These are phyloP conservation scores for Dujonia santamariae DNA, from an alignment of 1,139 yeast genomes.

Conservation along the genomic window DNA sequence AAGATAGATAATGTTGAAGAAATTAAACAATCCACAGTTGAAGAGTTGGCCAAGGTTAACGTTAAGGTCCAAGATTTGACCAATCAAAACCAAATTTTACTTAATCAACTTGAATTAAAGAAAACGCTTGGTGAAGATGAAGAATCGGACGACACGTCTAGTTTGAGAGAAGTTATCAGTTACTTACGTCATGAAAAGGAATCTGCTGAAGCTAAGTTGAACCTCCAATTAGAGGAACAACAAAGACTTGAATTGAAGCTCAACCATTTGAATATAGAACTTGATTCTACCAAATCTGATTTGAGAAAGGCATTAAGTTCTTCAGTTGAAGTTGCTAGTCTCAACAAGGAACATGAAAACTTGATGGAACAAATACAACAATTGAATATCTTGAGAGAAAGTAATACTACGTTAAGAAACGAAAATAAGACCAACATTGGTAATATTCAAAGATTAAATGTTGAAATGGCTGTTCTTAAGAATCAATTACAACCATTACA, in stretches of 20 bases:
- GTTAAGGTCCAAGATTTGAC: conserved; percentile 54
- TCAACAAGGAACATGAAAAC: conserved; percentile 48
- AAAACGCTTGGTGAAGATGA: conserved; percentile 4
- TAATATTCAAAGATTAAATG: conserved; percentile 22
- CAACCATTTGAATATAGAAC: conserved; percentile 36
- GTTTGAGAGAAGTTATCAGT: conserved; percentile 52
- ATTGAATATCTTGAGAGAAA: conserved; percentile 68
- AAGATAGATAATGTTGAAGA: conserved; percentile 24
- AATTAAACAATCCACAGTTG: conserved; percentile 40
- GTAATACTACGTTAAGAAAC: conserved; percentile 63
- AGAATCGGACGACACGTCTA: conserved; percentile 14
- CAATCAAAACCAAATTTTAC: conserved; percentile 63
- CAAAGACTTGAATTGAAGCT: conserved; percentile 44
- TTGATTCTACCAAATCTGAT: conserved; percentile 44
- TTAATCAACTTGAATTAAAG: conserved; percentile 62
- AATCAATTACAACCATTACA: conserved; percentile 20
- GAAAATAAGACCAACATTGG: conserved; percentile 36
- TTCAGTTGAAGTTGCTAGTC: conserved; percentile 35
- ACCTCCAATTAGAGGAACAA: conserved; percentile 47
- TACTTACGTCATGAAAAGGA: conserved; percentile 79
- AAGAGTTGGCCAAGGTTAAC: conserved; percentile 47
- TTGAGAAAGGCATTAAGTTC: conserved; percentile 32
- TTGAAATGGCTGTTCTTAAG: conserved; percentile 15
- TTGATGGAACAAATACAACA: conserved; percentile 63
- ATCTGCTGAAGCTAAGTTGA: conserved; percentile 58